Conservation (phyloP, 179 eudicot genomes). For the Gypsophila paniculata region DNA sequence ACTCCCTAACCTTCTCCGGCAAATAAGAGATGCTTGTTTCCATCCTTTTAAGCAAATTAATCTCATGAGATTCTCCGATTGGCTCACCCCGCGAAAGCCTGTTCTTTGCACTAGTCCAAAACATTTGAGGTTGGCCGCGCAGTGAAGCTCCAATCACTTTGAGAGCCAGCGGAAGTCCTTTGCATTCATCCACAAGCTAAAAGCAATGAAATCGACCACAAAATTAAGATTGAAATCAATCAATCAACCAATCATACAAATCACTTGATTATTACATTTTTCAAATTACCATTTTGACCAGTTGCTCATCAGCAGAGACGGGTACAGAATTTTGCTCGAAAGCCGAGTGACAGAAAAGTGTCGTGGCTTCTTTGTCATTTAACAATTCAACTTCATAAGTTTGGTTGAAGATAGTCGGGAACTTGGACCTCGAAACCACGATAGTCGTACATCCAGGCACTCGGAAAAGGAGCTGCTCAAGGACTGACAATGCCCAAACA, state of each 20-base stretch:
- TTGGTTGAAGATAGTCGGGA: conserved; percentile 44
- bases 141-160: conserved; percentile 87
- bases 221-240: background rate
- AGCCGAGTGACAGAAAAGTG: conserved; percentile 64
- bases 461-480: conserved; percentile 52
- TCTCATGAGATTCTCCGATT: conserved; percentile 70
- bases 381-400: conserved; percentile 62
- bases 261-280: background rate
- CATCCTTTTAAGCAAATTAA: conserved; percentile 63
- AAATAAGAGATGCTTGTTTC: conserved; percentile 58
- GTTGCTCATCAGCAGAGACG: conserved; percentile 35
- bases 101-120: conserved; percentile 73
- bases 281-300: conserved; percentile 57
- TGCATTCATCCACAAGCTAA: conserved; percentile 75
- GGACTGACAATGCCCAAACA: conserved; percentile 70
- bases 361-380: conserved; percentile 57
- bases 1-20: conserved; percentile 60
- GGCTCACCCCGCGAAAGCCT: conserved; percentile 63
- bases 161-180: conserved; percentile 80
- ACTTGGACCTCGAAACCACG: conserved; percentile 69
- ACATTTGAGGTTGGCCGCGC: conserved; percentile 55
- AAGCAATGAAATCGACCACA: background rate
- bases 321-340: conserved; percentile 58
- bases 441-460: conserved; percentile 67
- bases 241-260: background rate